A percentile compares a stretch with the other conserved stretches of the same genome.
These are phyloP conservation scores for Cicer chorassanicum DNA, from an alignment of 306 rosid species.

Conservation along the genomic window DNA sequence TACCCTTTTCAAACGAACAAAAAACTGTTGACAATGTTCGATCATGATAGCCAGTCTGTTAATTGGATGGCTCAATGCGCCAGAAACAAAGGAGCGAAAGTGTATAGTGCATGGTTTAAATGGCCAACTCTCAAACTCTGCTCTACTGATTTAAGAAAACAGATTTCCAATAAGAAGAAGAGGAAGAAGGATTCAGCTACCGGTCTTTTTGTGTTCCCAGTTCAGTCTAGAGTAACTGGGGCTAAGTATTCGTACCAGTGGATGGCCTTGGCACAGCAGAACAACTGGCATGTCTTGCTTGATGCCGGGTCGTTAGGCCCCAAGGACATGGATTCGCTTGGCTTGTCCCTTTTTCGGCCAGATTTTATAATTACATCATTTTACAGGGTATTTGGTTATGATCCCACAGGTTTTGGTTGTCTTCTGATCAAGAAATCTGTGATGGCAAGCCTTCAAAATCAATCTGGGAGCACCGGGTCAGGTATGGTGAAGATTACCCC, in stretches of 20 bases:
- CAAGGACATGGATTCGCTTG: slow-evolving; percentile 99
- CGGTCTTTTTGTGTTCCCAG: slow-evolving; percentile 96
- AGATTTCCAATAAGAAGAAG: slow-evolving; percentile 80
- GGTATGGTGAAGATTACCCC: slow-evolving; percentile 98
- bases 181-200: slow-evolving; percentile 89
- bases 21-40: slow-evolving; percentile 90
- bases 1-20: slow-evolving; percentile 95
- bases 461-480: slow-evolving; percentile 84
- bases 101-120: slow-evolving; percentile 88
- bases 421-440: slow-evolving; percentile 93
- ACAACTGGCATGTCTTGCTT: slow-evolving; percentile 96
- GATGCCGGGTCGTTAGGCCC: slow-evolving; percentile 99
- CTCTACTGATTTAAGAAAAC: slow-evolving; percentile 94
- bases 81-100: slow-evolving; percentile 89
- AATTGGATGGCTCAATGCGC: slow-evolving; percentile 96
- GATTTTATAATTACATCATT: slow-evolving; percentile 94
- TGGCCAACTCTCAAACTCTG: slow-evolving; percentile 98
- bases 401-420: slow-evolving; percentile 98
- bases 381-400: slow-evolving; percentile 96
- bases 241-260: slow-evolving; percentile 95
- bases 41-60: slow-evolving; percentile 95
- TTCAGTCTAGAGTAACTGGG: slow-evolving; percentile 97
- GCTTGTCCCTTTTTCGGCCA: slow-evolving; percentile 90
- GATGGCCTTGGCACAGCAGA: slow-evolving; percentile 98
- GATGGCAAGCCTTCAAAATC: slow-evolving; percentile 85